These are phyloP conservation scores for Thielaviopsis populi DNA, from an alignment of 2,329 filamentous ascomycete genomes.

Conservation along the genomic window DNA sequence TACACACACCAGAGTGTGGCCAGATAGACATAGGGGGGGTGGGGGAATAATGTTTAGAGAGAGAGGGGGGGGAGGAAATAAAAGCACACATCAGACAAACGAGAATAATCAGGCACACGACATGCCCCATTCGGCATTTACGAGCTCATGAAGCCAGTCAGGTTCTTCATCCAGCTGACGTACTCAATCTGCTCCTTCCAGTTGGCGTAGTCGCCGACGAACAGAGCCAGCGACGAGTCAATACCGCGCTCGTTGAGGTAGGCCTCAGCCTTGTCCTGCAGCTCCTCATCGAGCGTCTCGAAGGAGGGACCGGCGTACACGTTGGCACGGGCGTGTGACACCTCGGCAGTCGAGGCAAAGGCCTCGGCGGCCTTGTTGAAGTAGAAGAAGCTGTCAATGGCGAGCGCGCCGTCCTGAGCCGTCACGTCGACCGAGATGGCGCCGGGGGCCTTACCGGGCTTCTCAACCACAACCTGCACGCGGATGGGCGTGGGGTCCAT, in stretches of 20 bases:
- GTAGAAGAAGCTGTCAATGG: conserved; percentile 84
- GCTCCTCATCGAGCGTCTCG: conserved; percentile 85
- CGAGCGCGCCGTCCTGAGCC: conserved; percentile 71
- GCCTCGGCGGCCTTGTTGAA: conserved; percentile 66
- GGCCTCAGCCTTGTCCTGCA: conserved; percentile 80
- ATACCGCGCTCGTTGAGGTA: conserved; percentile 92
- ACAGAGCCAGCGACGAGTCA: conserved; percentile 70
- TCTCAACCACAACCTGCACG: conserved; percentile 77
- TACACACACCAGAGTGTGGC: neutral
- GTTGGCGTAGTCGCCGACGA: conserved; percentile 92
- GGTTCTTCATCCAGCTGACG: conserved; percentile 69
- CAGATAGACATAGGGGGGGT: neutral
- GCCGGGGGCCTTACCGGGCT: conserved; percentile 53
- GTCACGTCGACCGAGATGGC: conserved; percentile 76
- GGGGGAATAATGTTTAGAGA: neutral
- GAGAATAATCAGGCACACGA: neutral
- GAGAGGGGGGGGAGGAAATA: neutral
- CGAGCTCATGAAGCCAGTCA: conserved; percentile 54
- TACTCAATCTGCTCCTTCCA: conserved; percentile 99
- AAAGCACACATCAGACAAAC: neutral
- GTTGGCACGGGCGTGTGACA: conserved; percentile 58
- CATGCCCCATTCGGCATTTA: conserved; percentile 44
- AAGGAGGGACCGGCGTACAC: conserved; percentile 87
- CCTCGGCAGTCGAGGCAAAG: conserved; percentile 58
- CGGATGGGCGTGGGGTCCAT: conserved; percentile 52